Conservation (phyloP, 805 yeast species). For the Cyberlindnera samutprakarnensis region DNA sequence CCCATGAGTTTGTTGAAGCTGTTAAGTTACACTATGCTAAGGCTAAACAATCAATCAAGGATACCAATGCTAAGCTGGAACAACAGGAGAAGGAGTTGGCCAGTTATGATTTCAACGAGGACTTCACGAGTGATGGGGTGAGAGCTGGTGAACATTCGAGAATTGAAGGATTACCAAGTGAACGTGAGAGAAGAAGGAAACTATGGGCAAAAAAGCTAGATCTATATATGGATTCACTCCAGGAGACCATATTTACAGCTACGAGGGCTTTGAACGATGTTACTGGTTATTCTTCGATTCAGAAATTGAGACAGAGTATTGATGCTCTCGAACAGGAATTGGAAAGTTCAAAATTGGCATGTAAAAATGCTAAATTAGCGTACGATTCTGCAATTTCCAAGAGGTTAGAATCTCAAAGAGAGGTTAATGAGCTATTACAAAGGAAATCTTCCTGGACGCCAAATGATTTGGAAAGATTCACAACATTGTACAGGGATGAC, state of each 20-base stretch:
- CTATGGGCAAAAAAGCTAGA: conserved; percentile 38
- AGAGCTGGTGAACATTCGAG: conserved; percentile 10
- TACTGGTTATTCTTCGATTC: conserved; percentile 85
- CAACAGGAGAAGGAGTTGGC: conserved; percentile 29
- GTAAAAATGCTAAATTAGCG: conserved; percentile 38
- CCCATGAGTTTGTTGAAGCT: conserved; percentile 8
- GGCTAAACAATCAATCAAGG: conserved; percentile 28
- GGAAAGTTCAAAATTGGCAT: conserved; percentile 37
- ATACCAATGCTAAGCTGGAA: conserved; percentile 29
- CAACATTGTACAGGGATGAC: conserved; percentile 72
- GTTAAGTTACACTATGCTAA: conserved; percentile 17
- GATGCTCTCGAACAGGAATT: conserved; percentile 46
- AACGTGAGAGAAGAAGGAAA: conserved; percentile 32
- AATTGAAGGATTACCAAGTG: conserved; percentile 37
- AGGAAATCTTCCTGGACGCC: conserved; percentile 80
- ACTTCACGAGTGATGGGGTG: conserved; percentile 15
- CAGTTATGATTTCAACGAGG: conserved; percentile 29
- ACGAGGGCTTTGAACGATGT: conserved; percentile 75
- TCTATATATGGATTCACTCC: conserved; percentile 46
- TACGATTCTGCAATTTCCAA: conserved; percentile 56
- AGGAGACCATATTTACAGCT: conserved; percentile 49
- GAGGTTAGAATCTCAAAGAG: conserved; percentile 68
- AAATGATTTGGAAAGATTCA: conserved; percentile 74
- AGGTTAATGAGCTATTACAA: conserved; percentile 80
- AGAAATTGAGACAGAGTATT: conserved; percentile 57